These are phyloP conservation scores for Russula dissimulans DNA, from an alignment of 768 basidiomycete genomes.

Conservation along the genomic window DNA sequence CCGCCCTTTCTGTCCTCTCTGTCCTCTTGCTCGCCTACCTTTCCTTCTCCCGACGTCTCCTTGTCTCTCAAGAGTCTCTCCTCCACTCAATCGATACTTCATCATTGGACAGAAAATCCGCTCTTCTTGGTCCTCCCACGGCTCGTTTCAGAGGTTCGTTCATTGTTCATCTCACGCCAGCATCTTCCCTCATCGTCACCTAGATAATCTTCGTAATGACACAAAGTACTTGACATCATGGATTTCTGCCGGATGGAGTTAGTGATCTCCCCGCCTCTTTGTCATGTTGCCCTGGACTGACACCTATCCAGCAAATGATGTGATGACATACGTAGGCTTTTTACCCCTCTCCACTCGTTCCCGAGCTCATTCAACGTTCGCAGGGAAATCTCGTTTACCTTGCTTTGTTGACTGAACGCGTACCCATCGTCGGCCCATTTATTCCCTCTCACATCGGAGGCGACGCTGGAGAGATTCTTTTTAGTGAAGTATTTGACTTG, in stretches of 20 bases:
- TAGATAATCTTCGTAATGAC: slow-evolving; percentile 56
- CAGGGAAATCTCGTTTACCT: slow-evolving; percentile 36
- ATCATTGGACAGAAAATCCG: slow-evolving; percentile 3
- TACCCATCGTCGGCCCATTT: slow-evolving; percentile 34
- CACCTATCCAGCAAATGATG: slow-evolving; percentile 51
- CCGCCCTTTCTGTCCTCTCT: not conserved
- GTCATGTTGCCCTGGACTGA: not conserved
- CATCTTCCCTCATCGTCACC: no score
- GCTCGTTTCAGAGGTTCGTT: slow-evolving; percentile 43
- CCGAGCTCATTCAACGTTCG: not conserved
- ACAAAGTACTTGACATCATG: slow-evolving; percentile 63
- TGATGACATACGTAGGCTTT: slow-evolving; percentile 55
- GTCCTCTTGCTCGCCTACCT: slow-evolving; percentile 1
- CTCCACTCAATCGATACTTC: not conserved
- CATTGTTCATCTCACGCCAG: not conserved
- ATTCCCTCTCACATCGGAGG: slow-evolving; percentile 32
- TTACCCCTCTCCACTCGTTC: not conserved
- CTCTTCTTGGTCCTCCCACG: slow-evolving; percentile 42
- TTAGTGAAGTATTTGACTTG: slow-evolving; percentile 37
- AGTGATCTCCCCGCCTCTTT: slow-evolving; percentile 9
- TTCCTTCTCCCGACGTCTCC: not conserved
- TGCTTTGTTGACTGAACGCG: slow-evolving; percentile 30
- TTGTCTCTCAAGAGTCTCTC: not conserved
- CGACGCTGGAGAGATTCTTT: slow-evolving; percentile 27
- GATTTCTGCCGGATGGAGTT: slow-evolving; percentile 69